Percentiles rank a stretch among this genome's conserved stretches.
Evolutionary conservation across 208 protist species (phyloP).

Genomic region (Zelonia costaricensis): DNA sequence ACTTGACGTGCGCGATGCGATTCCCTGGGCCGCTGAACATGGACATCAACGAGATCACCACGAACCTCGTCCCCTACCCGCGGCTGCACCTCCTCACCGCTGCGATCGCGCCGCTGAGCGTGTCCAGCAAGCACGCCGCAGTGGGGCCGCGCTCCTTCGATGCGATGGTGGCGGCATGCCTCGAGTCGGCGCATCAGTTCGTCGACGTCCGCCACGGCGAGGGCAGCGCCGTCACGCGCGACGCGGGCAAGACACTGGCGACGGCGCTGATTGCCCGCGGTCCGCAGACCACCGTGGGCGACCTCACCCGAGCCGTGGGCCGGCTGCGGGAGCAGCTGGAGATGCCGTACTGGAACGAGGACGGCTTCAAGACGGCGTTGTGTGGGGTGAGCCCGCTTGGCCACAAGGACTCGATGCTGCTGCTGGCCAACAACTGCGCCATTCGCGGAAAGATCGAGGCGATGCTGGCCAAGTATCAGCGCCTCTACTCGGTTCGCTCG

Average conservation of each 20-base stretch:
- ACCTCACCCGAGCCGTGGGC: slow-evolving; percentile 91
- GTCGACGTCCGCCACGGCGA: slow-evolving; percentile 45
- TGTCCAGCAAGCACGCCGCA: slow-evolving; percentile 47
- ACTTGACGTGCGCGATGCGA: slow-evolving; percentile 94
- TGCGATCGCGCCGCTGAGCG: slow-evolving; percentile 88
- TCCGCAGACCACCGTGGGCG: slow-evolving; percentile 92
- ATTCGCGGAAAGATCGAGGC: slow-evolving; percentile 81
- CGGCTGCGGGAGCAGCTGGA: slow-evolving; percentile 74
- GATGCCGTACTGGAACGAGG: slow-evolving; percentile 95
- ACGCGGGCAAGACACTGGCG: slow-evolving; percentile 72
- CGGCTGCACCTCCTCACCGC: slow-evolving; percentile 92
- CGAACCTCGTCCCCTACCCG: slow-evolving; percentile 97
- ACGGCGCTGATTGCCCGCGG: slow-evolving; percentile 92
- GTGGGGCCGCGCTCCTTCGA: slow-evolving; percentile 71
- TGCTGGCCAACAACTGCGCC: slow-evolving; percentile 93
- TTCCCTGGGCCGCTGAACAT: slow-evolving; percentile 96
- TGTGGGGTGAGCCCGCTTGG: slow-evolving; percentile 92
- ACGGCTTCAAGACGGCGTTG: slow-evolving; percentile 97
- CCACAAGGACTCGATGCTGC: slow-evolving; percentile 91
- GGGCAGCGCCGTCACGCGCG: slow-evolving; percentile 28
- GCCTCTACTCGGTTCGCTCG: slow-evolving; percentile 90
- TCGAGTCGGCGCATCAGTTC: slow-evolving; percentile 87
- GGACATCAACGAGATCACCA: slow-evolving; percentile 97
- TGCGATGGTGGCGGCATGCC: slow-evolving; percentile 88
- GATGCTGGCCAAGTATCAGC: slow-evolving; percentile 85